Evolutionary conservation across 306 rosid genomes (phyloP), one percentile per base, ranked within the genome.

Genomic region (Ammopiptanthus mongolicus): DNA sequence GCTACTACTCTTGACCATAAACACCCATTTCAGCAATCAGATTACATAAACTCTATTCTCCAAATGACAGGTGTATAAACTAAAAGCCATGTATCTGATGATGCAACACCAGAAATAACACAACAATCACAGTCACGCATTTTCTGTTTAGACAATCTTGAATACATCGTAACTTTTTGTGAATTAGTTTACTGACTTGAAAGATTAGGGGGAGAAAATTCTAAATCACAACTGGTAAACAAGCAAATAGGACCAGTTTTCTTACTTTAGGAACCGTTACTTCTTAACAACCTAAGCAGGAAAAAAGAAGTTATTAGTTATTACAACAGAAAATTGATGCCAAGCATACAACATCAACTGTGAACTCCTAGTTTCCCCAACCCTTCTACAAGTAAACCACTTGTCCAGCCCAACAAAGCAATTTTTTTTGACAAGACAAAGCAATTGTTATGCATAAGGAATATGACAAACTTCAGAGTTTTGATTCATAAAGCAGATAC

Each of bases 371-470:
- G 28, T 6, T 66, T 56, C 69, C 62, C 70, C 23, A 23, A 3
- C 36, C 52, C 19, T 55, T 58, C 34, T 29, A 37, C 66, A 9
- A 10, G 23, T 39, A 60, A 72, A 73, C 46, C 55, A 67, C 21
- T 77, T 44, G 23, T 46, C 28, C 60, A 68, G 58, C 5, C 72
- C 83, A 77, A 52, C 15, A 71, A 65, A 75, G 59, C 44, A 84
- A 39, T 41, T 47, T n/a, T n/a, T n/a, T n/a, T n/a, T n/a, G n/a
- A n/a, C n/a, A n/a, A n/a, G n/a, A 52, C 15, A 71, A 65, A 75
- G 59, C 44, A 84, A 39, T 41, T 47, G 46, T 37, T 39, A 46
- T 74, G 84, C 74, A 72, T 51, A 65, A 76, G 31, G 31, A 65
- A 70, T 48, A 50, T 23, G 39, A 23, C 37, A 68, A 65, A 66